A percentile compares a stretch with the other conserved stretches of the same genome.
Conservation (phyloP, 106 monocot species). For the Chionographis japonica region DNA sequence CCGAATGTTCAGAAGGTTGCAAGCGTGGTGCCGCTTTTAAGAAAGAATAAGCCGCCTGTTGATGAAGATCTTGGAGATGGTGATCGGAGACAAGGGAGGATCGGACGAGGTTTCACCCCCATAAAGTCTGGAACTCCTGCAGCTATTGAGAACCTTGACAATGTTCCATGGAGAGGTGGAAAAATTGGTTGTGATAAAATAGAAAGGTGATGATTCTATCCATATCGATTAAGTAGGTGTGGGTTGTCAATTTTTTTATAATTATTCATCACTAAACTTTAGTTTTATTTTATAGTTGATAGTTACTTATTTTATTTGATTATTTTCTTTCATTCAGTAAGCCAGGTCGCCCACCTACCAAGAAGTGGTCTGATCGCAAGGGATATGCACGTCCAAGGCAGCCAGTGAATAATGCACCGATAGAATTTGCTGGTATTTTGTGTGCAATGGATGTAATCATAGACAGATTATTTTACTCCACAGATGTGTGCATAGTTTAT, state of each 20-base stretch:
- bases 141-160: conserved; percentile 37
- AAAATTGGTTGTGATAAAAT: conserved; percentile 35
- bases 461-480: neutral
- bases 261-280: neutral
- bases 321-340: conserved; percentile 27
- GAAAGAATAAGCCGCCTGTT: conserved; percentile 39
- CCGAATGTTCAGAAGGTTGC: conserved; percentile 36
- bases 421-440: conserved; percentile 43
- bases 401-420: conserved; percentile 15
- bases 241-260: neutral
- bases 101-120: conserved; percentile 24
- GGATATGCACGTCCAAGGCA: conserved; percentile 35
- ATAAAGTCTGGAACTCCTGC: conserved; percentile 20
- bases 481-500: neutral
- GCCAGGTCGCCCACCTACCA: conserved; percentile 43
- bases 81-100: conserved; percentile 32
- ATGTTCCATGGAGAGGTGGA: conserved; percentile 36
- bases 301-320: neutral
- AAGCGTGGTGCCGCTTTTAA: conserved; percentile 20
- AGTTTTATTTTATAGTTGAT: neutral
- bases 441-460: neutral
- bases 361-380: conserved; percentile 59
- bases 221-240: neutral
- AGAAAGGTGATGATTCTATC: conserved; percentile 31
- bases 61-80: conserved; percentile 50